Evolutionary conservation across 176 grass and related monocot species (phyloP), one percentile per base, ranked within the genome.

Genomic region (Avena insularis): DNA sequence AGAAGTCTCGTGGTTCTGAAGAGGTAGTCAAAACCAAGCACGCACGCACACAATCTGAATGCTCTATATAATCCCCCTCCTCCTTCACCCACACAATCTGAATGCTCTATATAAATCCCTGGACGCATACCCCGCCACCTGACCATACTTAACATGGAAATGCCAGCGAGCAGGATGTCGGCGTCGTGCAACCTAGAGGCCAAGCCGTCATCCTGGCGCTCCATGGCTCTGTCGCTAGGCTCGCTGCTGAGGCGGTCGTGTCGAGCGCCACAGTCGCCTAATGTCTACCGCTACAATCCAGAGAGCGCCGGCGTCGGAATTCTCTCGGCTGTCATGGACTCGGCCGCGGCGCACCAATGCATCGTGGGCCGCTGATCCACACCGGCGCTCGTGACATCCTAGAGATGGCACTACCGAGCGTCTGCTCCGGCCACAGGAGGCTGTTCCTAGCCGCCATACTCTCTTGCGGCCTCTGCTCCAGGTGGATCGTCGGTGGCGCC

Each of bases 401-500:
- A 11, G 75, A 90, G 79, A 71, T 63, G 20, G 56, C 65, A 2
- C 43, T 47, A 13, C 53, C 79, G 0, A 79, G 77, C 8, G 12
- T 65, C 12, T 46, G 8, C 7, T 25, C 49, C 31, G 4, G 4
- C 36, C 36, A 38, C 4, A 3, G 36, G 36, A 38, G 36, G 36
- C 36, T 3, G 4, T 38, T 38, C 5, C 36, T 2, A 38, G 81
- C 87, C 36, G 75, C 66, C 1, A 31, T 87, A 9, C 81, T 61
- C 20, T 65, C 16, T 2, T 38, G 36, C 4, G 36, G 36, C 36
- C 36, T 38, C 36, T 38, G 36, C 36, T 38, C 36, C 36, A 38
- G 90, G 89, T 82, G 8, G 36, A 38, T 38, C 36, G 84, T 12
- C 67, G 82, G 20, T 94, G 95, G 3, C n/a, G 72, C 67, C 72